Percentiles rank a stretch among this genome's conserved stretches.
These are phyloP conservation scores for Pichia cabralensis DNA, from an alignment of 805 yeast species.

Conservation along the genomic window DNA sequence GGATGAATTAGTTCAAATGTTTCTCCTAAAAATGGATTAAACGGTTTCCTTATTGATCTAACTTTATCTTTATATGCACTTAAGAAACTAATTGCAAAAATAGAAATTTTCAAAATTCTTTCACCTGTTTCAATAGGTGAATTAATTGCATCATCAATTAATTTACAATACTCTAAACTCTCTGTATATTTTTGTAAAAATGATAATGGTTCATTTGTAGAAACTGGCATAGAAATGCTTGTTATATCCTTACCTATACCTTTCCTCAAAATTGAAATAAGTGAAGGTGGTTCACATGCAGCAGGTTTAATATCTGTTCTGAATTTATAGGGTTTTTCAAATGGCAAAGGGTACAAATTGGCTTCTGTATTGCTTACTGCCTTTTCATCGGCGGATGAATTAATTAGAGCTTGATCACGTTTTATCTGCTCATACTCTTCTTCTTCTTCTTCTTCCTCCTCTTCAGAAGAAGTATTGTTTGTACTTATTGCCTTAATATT, in stretches of 20 bases:
- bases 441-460: neutral
- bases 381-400: neutral
- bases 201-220: slow-evolving; percentile 85
- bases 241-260: slow-evolving; percentile 88
- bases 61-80: slow-evolving; percentile 66
- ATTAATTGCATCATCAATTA: slow-evolving; percentile 54
- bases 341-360: slow-evolving; percentile 64
- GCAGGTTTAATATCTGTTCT: slow-evolving; percentile 51
- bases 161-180: slow-evolving; percentile 59
- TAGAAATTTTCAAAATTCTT: slow-evolving; percentile 56
- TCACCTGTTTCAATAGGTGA: slow-evolving; percentile 42
- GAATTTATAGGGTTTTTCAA: slow-evolving; percentile 34
- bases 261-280: slow-evolving; percentile 70
- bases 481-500: neutral
- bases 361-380: neutral
- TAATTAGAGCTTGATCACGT: neutral
- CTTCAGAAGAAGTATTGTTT: neutral
- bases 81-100: slow-evolving; percentile 70
- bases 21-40: slow-evolving; percentile 90
- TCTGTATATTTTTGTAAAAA: slow-evolving; percentile 76
- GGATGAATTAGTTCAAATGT: slow-evolving; percentile 85
- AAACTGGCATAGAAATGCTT: slow-evolving; percentile 85
- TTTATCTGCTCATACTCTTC: slow-evolving; percentile 1
- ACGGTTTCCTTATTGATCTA: slow-evolving; percentile 79
- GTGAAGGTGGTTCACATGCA: slow-evolving; percentile 66